Percentiles rank a stretch among this genome's conserved stretches.
Evolutionary conservation across 352 stramenopile species (phyloP).

Genomic region (Phytophthora pisi): DNA sequence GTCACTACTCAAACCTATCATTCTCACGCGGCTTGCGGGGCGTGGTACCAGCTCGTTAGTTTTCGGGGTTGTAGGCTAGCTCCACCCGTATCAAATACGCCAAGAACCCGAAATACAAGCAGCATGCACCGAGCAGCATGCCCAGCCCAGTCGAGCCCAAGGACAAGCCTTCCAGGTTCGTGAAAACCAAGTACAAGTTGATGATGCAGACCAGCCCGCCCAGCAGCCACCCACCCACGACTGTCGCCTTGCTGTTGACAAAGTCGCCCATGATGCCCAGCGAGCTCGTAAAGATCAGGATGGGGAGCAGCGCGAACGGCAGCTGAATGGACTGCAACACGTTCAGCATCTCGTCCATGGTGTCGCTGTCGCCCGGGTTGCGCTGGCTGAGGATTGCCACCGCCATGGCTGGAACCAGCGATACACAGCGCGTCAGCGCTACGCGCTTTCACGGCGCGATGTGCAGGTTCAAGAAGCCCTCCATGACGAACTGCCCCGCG

Average conservation of each 20-base stretch:
- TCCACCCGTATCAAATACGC: conserved; percentile 44
- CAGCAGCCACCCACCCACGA: conserved; percentile 60
- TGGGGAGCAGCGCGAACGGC: conserved; percentile 90
- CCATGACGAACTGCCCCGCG: conserved; percentile 97
- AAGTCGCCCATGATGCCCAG: conserved; percentile 83
- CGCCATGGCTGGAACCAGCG: conserved; percentile 86
- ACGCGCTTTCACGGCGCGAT: conserved; percentile 86
- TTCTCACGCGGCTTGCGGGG: conserved; percentile 1
- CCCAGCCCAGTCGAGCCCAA: conserved; percentile 41
- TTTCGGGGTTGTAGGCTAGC: background rate
- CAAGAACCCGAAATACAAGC: conserved; percentile 79
- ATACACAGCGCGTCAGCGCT: conserved; percentile 90
- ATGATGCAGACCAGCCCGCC: conserved; percentile 72
- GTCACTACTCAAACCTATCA: background rate
- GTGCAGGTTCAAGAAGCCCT: conserved; percentile 94
- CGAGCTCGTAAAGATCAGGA: conserved; percentile 89
- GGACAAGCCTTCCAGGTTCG: conserved; percentile 61
- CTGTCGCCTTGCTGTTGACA: conserved; percentile 52
- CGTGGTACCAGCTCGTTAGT: background rate
- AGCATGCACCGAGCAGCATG: conserved; percentile 36
- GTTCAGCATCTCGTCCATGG: conserved; percentile 92
- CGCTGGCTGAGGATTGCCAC: conserved; percentile 90
- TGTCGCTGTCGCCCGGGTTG: conserved; percentile 81
- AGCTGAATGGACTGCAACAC: conserved; percentile 93
- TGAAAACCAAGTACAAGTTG: conserved; percentile 80